These are phyloP conservation scores for Curvularia sp. DNA, from an alignment of 2,329 filamentous ascomycete genomes.

Conservation along the genomic window DNA sequence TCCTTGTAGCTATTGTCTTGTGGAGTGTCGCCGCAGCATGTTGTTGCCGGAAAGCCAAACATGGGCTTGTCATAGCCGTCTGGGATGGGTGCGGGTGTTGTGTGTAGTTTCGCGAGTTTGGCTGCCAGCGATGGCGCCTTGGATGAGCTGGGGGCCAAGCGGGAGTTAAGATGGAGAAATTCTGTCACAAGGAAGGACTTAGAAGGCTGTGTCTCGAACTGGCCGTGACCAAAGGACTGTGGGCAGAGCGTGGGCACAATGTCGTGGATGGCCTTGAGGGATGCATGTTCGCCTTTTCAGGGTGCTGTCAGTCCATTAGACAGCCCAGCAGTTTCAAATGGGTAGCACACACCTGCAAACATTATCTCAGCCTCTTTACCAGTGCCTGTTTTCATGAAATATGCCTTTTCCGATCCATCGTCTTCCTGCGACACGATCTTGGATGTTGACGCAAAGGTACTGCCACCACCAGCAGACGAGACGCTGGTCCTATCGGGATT, in stretches of 20 bases:
- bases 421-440: slow-evolving; percentile 60
- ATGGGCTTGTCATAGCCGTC: slow-evolving; percentile 64
- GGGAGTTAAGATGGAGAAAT: slow-evolving; percentile 68
- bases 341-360: slow-evolving; percentile 65
- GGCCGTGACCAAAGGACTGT: slow-evolving; percentile 74
- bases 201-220: slow-evolving; percentile 57
- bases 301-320: slow-evolving; percentile 17
- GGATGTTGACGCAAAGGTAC: slow-evolving; percentile 65
- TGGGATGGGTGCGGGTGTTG: slow-evolving; percentile 72
- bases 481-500: slow-evolving; percentile 64
- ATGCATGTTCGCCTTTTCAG: slow-evolving; percentile 76
- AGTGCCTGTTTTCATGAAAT: slow-evolving; percentile 75
- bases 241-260: slow-evolving; percentile 79
- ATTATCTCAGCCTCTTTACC: slow-evolving; percentile 68
- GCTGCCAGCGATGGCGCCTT: slow-evolving; percentile 65
- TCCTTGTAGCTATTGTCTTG: slow-evolving; percentile 78
- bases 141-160: slow-evolving; percentile 36
- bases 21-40: slow-evolving; percentile 83
- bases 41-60: slow-evolving; percentile 85
- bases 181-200: slow-evolving; percentile 72
- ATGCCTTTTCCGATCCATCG: slow-evolving; percentile 62
- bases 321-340: not conserved
- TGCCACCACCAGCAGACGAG: slow-evolving; percentile 68
- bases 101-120: slow-evolving; percentile 82
- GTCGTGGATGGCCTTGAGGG: slow-evolving; percentile 79